phyloP scores from a whole-genome alignment of 2,329 filamentous ascomycete species.

The Xylariaceae sp. region DNA sequence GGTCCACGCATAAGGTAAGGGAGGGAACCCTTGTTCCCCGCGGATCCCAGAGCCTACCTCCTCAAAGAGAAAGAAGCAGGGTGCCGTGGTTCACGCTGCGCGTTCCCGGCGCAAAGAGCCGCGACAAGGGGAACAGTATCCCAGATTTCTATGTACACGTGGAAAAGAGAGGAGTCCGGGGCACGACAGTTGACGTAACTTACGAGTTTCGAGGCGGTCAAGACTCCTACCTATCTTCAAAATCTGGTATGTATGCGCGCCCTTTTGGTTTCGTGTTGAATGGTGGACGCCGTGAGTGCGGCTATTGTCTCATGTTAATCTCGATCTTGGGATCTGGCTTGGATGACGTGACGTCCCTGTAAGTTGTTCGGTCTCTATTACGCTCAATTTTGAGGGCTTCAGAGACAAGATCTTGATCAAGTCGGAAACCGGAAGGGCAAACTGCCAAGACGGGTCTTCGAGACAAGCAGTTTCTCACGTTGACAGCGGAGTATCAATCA shows the following conservation, averaged over 20 bases:
- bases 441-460: conserved; percentile 12
- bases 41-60: too few species aligned
- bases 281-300: background rate
- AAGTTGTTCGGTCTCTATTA: too few species aligned
- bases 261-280: background rate
- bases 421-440: conserved; percentile 2
- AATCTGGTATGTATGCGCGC: too few species aligned
- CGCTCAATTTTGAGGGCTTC: too few species aligned
- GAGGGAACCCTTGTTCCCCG: too few species aligned
- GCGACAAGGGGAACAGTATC: too few species aligned
- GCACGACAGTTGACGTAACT: conserved; percentile 10
- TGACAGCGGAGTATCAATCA: conserved; percentile 1
- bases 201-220: background rate
- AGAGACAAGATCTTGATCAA: background rate
- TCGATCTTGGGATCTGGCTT: too few species aligned
- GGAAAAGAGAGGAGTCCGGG: conserved; percentile 8
- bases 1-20: too few species aligned
- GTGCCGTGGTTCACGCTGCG: conserved; percentile 7
- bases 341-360: too few species aligned
- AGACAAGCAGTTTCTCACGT: conserved; percentile 8
- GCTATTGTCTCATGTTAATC: too few species aligned
- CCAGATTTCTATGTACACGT: conserved; percentile 3
- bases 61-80: background rate
- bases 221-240: too few species aligned
- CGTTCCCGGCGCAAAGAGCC: background rate